Evolutionary conservation across 371 early-diverging fungal genomes (phyloP).

Genomic region (Mucor lusitanicus): DNA sequence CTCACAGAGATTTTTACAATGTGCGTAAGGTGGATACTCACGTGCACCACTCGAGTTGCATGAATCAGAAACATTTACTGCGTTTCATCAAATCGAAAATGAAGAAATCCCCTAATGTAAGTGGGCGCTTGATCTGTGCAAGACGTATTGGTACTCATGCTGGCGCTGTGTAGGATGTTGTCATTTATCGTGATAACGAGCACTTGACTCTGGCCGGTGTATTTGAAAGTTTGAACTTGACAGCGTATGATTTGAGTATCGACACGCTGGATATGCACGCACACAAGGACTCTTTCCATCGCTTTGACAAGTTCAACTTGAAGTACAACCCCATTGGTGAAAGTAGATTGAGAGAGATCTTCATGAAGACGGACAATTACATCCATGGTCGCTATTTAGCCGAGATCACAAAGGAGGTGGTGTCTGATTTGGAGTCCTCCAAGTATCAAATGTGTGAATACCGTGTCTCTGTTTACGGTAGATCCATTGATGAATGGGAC

Average conservation of each 20-base stretch:
- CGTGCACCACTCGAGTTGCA: constrained; percentile 95
- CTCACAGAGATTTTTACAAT: constrained; percentile 98
- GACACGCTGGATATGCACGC: constrained; percentile 98
- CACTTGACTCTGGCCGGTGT: constrained; percentile 77
- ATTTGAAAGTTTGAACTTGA: constrained; percentile 92
- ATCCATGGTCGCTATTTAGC: constrained; percentile 93
- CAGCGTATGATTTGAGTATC: constrained; percentile 95
- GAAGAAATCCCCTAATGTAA: constrained; percentile 77
- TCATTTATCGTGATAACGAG: constrained; percentile 78
- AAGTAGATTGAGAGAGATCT: constrained; percentile 79
- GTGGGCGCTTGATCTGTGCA: neutral
- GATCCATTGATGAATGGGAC: constrained; percentile 85
- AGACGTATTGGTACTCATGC: neutral
- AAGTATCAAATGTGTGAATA: constrained; percentile 97
- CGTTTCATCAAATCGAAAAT: constrained; percentile 98
- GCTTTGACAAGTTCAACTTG: constrained; percentile 97
- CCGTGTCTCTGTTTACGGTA: constrained; percentile 92
- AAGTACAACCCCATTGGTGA: constrained; percentile 97
- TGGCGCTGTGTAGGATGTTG: constrained; percentile 52
- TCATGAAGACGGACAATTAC: constrained; percentile 96
- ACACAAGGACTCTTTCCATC: constrained; percentile 85
- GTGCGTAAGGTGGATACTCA: constrained; percentile 99
- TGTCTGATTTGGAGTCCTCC: constrained; percentile 92
- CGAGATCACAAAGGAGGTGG: constrained; percentile 94
- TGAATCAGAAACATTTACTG: constrained; percentile 98